Evolutionary conservation across 1,284 basidiomycete genomes (phyloP).

Genomic region (Pholiota adiposa): DNA sequence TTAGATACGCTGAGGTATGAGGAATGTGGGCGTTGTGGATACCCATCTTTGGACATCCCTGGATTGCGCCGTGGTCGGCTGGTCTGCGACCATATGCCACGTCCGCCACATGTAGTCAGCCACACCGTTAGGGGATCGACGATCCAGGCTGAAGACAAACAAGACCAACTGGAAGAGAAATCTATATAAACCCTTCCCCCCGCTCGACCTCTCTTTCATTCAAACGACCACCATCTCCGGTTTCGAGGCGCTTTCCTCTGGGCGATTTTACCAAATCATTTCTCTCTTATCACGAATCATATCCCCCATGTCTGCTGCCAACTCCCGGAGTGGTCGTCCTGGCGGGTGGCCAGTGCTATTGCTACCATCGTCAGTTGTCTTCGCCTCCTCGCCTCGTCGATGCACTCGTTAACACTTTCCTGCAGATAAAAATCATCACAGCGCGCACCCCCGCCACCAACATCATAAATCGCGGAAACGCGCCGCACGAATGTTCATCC

Average conservation of each 20-base stretch:
- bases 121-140: background rate
- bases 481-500: no score
- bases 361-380: background rate
- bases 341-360: background rate
- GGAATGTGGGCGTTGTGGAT: no score
- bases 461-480: no score
- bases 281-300: no score
- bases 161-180: no score
- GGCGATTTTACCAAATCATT: no score
- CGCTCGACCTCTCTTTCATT: background rate
- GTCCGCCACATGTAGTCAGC: background rate
- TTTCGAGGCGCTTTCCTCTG: no score
- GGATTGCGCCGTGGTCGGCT: no score
- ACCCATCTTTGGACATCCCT: background rate
- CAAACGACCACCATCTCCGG: background rate
- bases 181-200: background rate
- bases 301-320: background rate
- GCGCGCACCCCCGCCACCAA: background rate
- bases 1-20: no score
- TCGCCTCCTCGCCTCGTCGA: background rate
- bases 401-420: background rate
- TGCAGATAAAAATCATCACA: background rate
- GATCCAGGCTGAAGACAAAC: no score
- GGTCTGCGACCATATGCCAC: background rate
- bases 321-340: background rate